These are phyloP conservation scores for Candida nitratophila DNA, from an alignment of 805 yeast genomes.

Conservation along the genomic window DNA sequence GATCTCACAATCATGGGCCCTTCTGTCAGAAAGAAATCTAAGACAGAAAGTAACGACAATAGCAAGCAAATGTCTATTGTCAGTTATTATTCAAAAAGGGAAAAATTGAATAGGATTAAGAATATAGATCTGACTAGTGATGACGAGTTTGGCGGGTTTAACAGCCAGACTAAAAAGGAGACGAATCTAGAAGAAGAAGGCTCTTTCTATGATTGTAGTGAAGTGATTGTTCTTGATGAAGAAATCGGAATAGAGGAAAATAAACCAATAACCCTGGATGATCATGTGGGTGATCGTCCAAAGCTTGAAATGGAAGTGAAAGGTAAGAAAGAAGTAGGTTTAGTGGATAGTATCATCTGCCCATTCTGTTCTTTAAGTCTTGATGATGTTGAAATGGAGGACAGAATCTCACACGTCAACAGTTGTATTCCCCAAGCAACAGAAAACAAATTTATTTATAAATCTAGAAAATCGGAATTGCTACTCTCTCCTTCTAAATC, in stretches of 20 bases:
- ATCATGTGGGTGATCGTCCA: too few relatives aligned
- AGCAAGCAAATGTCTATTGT: background rate
- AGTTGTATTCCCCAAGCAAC: slow-evolving; percentile 29
- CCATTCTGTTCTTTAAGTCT: slow-evolving; percentile 45
- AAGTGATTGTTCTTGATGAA: background rate
- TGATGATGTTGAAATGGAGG: slow-evolving; percentile 30
- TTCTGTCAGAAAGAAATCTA: slow-evolving; percentile 8
- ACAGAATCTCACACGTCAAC: slow-evolving; percentile 49
- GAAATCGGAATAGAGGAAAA: background rate
- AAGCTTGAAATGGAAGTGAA: background rate
- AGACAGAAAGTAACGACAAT: background rate
- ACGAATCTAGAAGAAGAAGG: background rate
- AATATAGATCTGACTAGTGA: background rate
- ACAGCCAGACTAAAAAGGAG: background rate
- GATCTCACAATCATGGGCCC: background rate
- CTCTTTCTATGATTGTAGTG: too few relatives aligned
- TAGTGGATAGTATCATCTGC: slow-evolving; percentile 26
- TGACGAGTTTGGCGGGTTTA: background rate
- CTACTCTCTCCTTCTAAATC: background rate
- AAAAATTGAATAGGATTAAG: background rate
- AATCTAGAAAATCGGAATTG: background rate
- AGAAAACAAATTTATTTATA: slow-evolving; percentile 12
- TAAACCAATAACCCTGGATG: too few relatives aligned
- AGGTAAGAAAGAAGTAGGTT: background rate
- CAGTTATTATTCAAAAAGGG: background rate